Evolutionary conservation across 2,329 filamentous ascomycete genomes (phyloP), one percentile per base, ranked within the genome.

Genomic region (Colletotrichum filicis): DNA sequence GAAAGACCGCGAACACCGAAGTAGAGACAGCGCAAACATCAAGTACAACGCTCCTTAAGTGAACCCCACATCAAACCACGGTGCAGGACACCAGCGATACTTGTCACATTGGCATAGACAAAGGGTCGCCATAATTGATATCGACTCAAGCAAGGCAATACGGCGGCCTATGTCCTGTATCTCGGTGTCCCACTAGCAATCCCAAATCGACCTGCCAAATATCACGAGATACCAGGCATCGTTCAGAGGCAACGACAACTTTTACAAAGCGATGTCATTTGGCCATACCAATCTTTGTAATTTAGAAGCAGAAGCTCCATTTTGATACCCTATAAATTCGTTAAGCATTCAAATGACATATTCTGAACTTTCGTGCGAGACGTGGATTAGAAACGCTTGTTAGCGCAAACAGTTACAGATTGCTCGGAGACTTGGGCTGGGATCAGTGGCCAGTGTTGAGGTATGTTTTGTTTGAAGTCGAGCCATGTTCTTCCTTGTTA

Each of bases 251-350:
- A 26, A n/a, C 7, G 35, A 12, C 32, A 11, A 7, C 14, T 9
- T 26, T 37, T 24, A 49, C 4, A 26, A 19, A 64, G 14, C 22
- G 22, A n/a, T 22, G 8, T 26, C 22, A 24, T 4, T 35, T n/a
- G 14, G n/a, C 30, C 11, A 16, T 22, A 26, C 6, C 12, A 2
- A 4, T 7, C 3, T 64, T 64, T 49, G 14, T 35, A 64, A n/a
- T 26, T 53, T 55, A 55, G 9, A 37, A 26, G 46, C 30, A 11
- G 32, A 26, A 3, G 5, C 12, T 37, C 22, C 12, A 9, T 35
- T 14, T 53, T 64, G 46, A 64, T 64, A 64, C 46, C 61, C 61
- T 37, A 35, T 46, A 35, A 53, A 53, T 53, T 16, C 49, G 4
- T 37, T 14, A 26, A 7, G 14, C 19, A 24, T 52, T 16, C 2